Conservation (phyloP, 345 rosid genomes). For the Eucalyptus erythrocorys region DNA sequence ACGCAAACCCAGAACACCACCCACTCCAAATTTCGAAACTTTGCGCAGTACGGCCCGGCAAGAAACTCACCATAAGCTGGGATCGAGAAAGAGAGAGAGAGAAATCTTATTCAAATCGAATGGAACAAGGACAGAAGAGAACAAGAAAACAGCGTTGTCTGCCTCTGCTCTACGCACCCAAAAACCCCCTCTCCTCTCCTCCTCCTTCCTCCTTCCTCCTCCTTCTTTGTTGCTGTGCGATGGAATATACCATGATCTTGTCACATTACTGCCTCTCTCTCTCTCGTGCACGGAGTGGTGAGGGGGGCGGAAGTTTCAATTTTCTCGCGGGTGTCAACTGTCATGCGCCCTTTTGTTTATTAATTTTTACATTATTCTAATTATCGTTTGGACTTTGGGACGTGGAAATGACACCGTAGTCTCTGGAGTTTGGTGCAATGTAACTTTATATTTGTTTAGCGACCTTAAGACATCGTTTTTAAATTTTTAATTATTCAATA, state of each 20-base stretch:
- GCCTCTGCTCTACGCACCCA: background rate
- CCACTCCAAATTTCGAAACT: background rate
- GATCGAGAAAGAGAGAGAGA: background rate
- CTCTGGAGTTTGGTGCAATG: no score
- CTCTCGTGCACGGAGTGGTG: background rate
- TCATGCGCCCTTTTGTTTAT: background rate
- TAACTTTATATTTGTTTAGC: no score
- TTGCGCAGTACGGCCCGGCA: background rate
- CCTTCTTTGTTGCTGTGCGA: background rate
- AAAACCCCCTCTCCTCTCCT: background rate
- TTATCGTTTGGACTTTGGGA: background rate
- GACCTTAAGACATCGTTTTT: rapidly evolving
- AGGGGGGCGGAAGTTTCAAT: background rate
- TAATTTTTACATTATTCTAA: background rate
- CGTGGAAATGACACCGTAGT: no score
- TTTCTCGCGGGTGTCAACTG: background rate
- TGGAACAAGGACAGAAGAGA: background rate
- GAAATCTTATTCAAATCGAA: background rate
- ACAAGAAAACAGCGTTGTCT: background rate
- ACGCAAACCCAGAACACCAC: background rate
- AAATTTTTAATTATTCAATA: background rate
- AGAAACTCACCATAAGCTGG: background rate
- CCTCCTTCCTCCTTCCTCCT: background rate
- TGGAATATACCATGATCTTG: background rate
- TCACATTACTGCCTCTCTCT: background rate